Evolutionary conservation across 768 basidiomycete species (phyloP).

Genomic region (Hortiboletus flavorubellus): DNA sequence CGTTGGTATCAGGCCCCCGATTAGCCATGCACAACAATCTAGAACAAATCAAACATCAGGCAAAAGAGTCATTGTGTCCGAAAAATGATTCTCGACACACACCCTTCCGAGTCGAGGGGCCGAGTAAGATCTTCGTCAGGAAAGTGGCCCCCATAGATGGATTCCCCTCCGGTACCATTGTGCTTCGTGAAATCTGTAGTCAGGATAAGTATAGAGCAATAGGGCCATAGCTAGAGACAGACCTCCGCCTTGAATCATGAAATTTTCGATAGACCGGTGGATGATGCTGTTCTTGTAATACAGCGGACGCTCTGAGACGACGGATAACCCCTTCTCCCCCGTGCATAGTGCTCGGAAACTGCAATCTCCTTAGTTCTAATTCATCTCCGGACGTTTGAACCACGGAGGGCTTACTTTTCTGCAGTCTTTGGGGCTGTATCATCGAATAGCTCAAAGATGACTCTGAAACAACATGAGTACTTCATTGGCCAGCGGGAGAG

Average conservation of each 20-base stretch:
- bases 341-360: conserved; percentile 88
- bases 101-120: conserved; percentile 64
- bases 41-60: background rate
- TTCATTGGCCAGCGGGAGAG: background rate
- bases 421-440: conserved; percentile 71
- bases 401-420: conserved; percentile 60
- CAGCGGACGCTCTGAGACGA: conserved; percentile 59
- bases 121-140: conserved; percentile 71
- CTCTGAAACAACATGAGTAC: conserved; percentile 36
- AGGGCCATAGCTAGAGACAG: conserved; percentile 12
- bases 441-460: conserved; percentile 73
- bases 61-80: background rate
- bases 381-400: background rate
- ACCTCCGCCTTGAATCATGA: conserved; percentile 85
- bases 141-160: conserved; percentile 75
- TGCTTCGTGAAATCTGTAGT: conserved; percentile 70
- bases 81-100: conserved; percentile 17
- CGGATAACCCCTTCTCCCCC: conserved; percentile 76
- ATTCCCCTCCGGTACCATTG: conserved; percentile 79
- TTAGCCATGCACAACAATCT: conserved; percentile 90
- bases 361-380: conserved; percentile 8
- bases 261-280: conserved; percentile 74
- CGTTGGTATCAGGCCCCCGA: conserved; percentile 78
- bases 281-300: conserved; percentile 80
- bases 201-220: background rate